Evolutionary conservation across 1,139 yeast genomes (phyloP).

Genomic region (Scheffersomyces segobiensis): DNA sequence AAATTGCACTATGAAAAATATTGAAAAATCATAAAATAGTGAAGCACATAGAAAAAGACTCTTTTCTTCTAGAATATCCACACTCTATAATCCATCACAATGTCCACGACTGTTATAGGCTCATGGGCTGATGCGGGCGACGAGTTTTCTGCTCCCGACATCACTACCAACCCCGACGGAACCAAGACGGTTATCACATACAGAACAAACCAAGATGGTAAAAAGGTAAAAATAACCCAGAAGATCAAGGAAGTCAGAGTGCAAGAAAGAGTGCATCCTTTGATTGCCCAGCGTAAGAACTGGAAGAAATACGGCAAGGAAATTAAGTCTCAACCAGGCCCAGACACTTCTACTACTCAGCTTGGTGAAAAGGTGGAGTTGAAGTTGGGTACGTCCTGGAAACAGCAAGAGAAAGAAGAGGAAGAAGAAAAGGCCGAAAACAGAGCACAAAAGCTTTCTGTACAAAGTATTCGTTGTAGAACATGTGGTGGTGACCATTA

Average conservation of each 20-base stretch:
- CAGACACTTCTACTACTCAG: conserved; percentile 86
- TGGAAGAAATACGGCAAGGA: conserved; percentile 88
- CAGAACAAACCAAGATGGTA: conserved; percentile 75
- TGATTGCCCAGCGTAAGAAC: conserved; percentile 69
- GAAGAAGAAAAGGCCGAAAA: conserved; percentile 61
- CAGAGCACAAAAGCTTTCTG: conserved; percentile 10
- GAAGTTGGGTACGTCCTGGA: conserved; percentile 72
- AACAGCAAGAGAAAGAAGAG: conserved; percentile 59
- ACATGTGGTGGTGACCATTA: conserved; percentile 92
- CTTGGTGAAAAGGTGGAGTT: conserved; percentile 80
- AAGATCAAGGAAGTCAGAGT: conserved; percentile 75
- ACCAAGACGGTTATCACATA: conserved; percentile 85
- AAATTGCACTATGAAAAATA: neutral
- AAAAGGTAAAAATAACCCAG: conserved; percentile 86
- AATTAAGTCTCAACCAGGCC: conserved; percentile 74
- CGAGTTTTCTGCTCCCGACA: conserved; percentile 65
- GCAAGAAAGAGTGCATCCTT: conserved; percentile 78
- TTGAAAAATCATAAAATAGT: neutral
- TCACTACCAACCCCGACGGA: conserved; percentile 80
- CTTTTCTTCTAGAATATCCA: neutral
- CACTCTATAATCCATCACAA: conserved; percentile 7
- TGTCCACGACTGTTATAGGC: conserved; percentile 44
- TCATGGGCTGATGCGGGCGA: conserved; percentile 74
- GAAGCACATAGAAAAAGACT: neutral
- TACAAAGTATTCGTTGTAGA: conserved; percentile 71